phyloP scores from a whole-genome alignment of 179 eudicot species.

The Nepenthes alata region DNA sequence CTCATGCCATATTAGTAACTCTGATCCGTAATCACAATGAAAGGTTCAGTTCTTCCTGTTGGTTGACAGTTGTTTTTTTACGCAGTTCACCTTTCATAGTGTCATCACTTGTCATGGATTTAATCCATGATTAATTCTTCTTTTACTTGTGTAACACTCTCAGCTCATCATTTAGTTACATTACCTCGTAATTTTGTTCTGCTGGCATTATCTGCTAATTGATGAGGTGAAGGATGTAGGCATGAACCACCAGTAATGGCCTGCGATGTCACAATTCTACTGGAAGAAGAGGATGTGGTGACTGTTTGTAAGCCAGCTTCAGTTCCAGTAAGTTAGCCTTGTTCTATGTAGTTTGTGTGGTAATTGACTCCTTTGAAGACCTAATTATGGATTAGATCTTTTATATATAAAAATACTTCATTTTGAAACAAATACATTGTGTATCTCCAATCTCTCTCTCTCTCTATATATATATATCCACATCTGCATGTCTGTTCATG shows the following conservation, averaged over 20 bases:
- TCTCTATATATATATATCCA: too few species aligned
- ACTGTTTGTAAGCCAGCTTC: slow-evolving; percentile 91
- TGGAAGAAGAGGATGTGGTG: slow-evolving; percentile 62
- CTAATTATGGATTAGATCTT: too few species aligned
- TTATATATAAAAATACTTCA: too few species aligned
- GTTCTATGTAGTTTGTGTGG: too few species aligned
- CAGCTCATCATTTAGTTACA: neutral
- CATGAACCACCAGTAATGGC: slow-evolving; percentile 99
- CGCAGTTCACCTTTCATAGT: too few species aligned
- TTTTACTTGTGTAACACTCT: neutral
- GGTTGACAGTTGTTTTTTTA: too few species aligned
- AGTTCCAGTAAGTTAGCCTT: slow-evolving; percentile 56
- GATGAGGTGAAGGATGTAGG: slow-evolving; percentile 45
- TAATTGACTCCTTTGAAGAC: too few species aligned
- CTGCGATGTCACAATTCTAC: slow-evolving; percentile 60
- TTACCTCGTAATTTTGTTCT: neutral
- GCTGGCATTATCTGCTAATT: slow-evolving; percentile 18
- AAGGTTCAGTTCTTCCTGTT: too few species aligned
- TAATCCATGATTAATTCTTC: neutral
- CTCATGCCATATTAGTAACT: neutral
- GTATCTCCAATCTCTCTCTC: too few species aligned
- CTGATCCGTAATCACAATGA: neutral
- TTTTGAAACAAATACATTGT: too few species aligned
- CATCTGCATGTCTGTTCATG: too few species aligned
- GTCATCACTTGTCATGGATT: neutral